phyloP scores from a whole-genome alignment of 169 alveolate genomes.

The Nephromyces sp. region DNA sequence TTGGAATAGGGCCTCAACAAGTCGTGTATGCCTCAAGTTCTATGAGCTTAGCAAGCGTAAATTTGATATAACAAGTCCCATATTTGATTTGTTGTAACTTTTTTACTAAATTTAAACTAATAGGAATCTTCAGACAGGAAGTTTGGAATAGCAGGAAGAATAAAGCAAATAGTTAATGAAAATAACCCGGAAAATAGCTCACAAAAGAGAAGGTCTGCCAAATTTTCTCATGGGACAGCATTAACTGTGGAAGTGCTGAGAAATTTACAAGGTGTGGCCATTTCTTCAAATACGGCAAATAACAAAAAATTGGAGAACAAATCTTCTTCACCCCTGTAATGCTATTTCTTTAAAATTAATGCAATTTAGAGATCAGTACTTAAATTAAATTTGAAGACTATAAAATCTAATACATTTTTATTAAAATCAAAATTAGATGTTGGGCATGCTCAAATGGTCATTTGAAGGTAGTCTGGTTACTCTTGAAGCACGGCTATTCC shows the following conservation, averaged over 20 bases:
- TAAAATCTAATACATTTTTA: background rate
- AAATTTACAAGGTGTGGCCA: background rate
- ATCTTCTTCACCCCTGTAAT: background rate
- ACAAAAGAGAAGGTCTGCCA: too few species aligned
- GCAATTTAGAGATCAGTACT: background rate
- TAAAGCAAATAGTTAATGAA: too few species aligned
- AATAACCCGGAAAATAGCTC: too few species aligned
- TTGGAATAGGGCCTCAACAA: constrained; percentile 3
- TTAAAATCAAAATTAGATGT: constrained; percentile 1
- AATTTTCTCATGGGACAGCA: too few species aligned
- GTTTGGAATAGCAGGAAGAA: background rate
- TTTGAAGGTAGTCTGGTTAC: constrained; percentile 13
- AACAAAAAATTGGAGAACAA: background rate
- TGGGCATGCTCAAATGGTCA: constrained; percentile 35
- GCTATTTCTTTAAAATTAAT: background rate
- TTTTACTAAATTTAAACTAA: background rate
- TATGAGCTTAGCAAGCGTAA: too few species aligned
- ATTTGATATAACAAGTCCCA: background rate
- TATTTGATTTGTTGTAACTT: background rate
- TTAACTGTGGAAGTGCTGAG: too few species aligned
- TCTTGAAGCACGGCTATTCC: constrained; percentile 11
- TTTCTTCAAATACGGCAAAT: background rate
- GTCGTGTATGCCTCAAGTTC: background rate
- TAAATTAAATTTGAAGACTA: background rate
- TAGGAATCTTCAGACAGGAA: background rate